Evolutionary conservation across 805 yeast species (phyloP), one percentile per base, ranked within the genome.

Genomic region (Wickerhamomyces alni): DNA sequence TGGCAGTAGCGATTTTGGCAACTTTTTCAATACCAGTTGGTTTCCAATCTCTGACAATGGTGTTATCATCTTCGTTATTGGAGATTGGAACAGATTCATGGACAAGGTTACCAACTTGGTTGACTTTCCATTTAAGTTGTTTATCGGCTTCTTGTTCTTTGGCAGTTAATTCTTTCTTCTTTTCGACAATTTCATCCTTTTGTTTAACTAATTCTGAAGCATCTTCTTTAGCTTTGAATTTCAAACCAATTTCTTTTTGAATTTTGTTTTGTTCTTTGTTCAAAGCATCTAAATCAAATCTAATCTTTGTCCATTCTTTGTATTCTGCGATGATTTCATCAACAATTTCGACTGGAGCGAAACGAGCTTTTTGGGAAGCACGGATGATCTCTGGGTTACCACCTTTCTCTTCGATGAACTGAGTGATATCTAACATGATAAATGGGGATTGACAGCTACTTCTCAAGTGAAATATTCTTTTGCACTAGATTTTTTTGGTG

Each of bases 381-480:
- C 83, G 83, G 61, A 93, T 87, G 39, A 70, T 70, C 52, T 89
- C 91, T 32, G 99, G 96, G 63, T 89, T 78, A 47, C 99, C 99
- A 43, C 99, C 99, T 67, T 88, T 91, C 61, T 93, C 99, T 53
- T 81, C 95, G 53, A 93, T 82, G 62, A 93, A 93, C 60, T 85
- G 84, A 50, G 82, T 72, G 51, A 93, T 87, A 65, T 93, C 99
- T 67, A 93, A 80, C 99, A 93, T 91, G 24, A 5, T 26, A 13
- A 8, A 26, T 10, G 28, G 8, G 12, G 5, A 5, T 13, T 26
- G 12, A 26, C 12, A 24, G 28, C 8, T 26, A 21, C 24, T 21
- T 21, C n/a, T n/a, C n/a, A n/a, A n/a, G n/a, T n/a, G n/a, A n/a
- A n/a, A n/a, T n/a, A n/a, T n/a, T n/a, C n/a, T n/a, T n/a, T n/a